Conservation (phyloP, 2,329 filamentous ascomycete genomes). For the Epichloe hybrida region DNA sequence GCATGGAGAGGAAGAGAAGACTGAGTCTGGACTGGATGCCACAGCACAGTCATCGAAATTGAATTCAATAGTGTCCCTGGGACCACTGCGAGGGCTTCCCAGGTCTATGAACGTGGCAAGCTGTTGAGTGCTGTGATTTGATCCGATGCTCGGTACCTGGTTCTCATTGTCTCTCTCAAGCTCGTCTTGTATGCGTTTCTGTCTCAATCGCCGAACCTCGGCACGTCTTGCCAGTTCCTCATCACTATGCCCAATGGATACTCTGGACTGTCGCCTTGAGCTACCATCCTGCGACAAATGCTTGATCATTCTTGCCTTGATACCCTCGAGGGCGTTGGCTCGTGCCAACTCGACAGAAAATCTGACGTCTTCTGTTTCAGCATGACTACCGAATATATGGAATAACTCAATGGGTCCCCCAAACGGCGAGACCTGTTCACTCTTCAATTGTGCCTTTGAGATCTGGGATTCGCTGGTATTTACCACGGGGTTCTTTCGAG, state of each 20-base stretch:
- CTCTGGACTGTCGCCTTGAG: slow-evolving; percentile 25
- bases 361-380: slow-evolving; percentile 25
- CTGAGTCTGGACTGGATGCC: not conserved
- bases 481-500: slow-evolving; percentile 3
- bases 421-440: slow-evolving; percentile 6
- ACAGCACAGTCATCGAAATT: slow-evolving; percentile 9
- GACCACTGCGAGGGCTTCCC: slow-evolving; percentile 23
- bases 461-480: slow-evolving; percentile 1
- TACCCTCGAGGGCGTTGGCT: slow-evolving; percentile 28
- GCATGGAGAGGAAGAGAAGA: not conserved
- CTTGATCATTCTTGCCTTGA: slow-evolving; percentile 31
- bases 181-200: slow-evolving; percentile 44
- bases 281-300: slow-evolving; percentile 33
- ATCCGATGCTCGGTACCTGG: slow-evolving; percentile 18
- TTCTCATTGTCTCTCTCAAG: slow-evolving; percentile 32
- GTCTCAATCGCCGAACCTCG: slow-evolving; percentile 40
- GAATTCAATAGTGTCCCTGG: slow-evolving; percentile 37
- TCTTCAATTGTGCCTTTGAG: not conserved
- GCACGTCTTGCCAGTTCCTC: slow-evolving; percentile 41
- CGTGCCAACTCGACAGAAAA: slow-evolving; percentile 15
- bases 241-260: slow-evolving; percentile 31
- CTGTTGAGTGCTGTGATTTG: slow-evolving; percentile 13
- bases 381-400: slow-evolving; percentile 24
- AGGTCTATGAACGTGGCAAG: slow-evolving; percentile 16
- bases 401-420: slow-evolving; percentile 16